Percentiles rank a stretch among this genome's conserved stretches.
Evolutionary conservation across 441 rosid species (phyloP).

Genomic region (Biscutella auriculata): DNA sequence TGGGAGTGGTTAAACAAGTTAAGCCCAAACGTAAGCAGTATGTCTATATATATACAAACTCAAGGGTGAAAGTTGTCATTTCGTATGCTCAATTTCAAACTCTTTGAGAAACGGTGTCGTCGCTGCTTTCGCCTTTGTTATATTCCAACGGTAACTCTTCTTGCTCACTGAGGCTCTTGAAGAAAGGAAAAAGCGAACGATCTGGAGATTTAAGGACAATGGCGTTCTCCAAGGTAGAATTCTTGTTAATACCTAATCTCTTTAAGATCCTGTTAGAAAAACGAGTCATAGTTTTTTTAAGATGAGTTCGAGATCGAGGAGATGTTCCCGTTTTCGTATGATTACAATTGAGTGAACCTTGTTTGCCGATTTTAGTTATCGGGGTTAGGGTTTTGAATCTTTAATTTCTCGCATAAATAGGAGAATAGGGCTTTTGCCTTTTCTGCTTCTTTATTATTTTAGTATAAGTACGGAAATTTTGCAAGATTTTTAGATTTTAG

Average conservation of each 20-base stretch:
- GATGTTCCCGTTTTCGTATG: background rate
- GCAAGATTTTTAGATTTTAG: too few relatives aligned
- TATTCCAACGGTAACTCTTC: constrained; percentile 10
- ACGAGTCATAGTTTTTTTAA: background rate
- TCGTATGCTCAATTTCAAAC: background rate
- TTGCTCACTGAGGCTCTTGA: constrained; percentile 1
- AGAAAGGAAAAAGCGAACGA: background rate
- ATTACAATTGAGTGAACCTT: background rate
- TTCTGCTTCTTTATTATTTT: background rate
- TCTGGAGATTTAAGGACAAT: constrained; percentile 14
- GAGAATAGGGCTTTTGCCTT: background rate
- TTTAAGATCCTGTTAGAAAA: background rate
- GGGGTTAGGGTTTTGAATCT: background rate
- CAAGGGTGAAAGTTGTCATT: constrained; percentile 5
- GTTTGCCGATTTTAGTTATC: background rate
- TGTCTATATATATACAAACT: background rate
- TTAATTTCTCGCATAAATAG: background rate
- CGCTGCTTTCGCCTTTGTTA: background rate
- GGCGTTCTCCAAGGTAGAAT: constrained; percentile 25
- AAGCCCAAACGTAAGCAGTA: background rate
- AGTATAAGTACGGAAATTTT: background rate
- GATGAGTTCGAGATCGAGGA: background rate
- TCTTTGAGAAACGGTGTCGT: background rate
- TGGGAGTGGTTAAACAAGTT: background rate
- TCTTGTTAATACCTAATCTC: background rate